Conservation (phyloP, 2,329 filamentous ascomycete species). For the Fusarium nurragi region DNA sequence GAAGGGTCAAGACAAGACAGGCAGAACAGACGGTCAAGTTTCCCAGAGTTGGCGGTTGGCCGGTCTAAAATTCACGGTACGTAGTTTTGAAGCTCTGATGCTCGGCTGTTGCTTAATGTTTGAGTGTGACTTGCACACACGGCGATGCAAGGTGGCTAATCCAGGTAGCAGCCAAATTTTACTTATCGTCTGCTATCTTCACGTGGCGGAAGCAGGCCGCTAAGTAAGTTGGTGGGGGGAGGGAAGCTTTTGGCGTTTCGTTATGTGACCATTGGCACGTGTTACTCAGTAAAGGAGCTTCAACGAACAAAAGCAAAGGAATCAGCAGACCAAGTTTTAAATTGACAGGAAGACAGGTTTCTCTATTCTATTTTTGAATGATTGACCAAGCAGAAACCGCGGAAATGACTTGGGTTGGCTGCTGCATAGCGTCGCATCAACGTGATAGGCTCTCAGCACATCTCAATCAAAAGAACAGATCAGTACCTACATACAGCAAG, state of each 20-base stretch:
- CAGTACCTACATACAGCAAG: slow-evolving; percentile 30
- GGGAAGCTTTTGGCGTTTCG: slow-evolving; percentile 7
- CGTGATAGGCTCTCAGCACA: slow-evolving; percentile 32
- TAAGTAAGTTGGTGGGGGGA: slow-evolving; percentile 28
- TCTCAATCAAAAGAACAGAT: slow-evolving; percentile 30
- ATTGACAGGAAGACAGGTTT: slow-evolving; percentile 17
- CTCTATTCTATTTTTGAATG: not conserved
- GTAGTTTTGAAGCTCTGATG: slow-evolving; percentile 26
- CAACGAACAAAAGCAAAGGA: not conserved
- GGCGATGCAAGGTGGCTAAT: slow-evolving; percentile 45
- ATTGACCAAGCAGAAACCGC: slow-evolving; percentile 21
- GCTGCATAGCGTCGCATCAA: slow-evolving; percentile 37
- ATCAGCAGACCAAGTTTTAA: slow-evolving; percentile 19
- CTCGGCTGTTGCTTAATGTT: slow-evolving; percentile 32
- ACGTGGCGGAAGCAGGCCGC: slow-evolving; percentile 35
- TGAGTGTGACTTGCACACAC: slow-evolving; percentile 39
- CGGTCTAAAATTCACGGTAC: slow-evolving; percentile 27
- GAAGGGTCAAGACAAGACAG: slow-evolving; percentile 11
- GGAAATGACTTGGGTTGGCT: slow-evolving; percentile 8
- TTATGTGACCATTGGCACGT: slow-evolving; percentile 30
- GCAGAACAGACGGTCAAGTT: slow-evolving; percentile 12
- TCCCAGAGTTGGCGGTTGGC: slow-evolving; percentile 18
- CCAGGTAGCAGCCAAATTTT: slow-evolving; percentile 42
- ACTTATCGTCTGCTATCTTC: slow-evolving; percentile 45
- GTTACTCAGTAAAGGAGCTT: slow-evolving; percentile 6